These are phyloP conservation scores for Phytopythium kandeliae DNA, from an alignment of 352 stramenopile genomes.

Conservation along the genomic window DNA sequence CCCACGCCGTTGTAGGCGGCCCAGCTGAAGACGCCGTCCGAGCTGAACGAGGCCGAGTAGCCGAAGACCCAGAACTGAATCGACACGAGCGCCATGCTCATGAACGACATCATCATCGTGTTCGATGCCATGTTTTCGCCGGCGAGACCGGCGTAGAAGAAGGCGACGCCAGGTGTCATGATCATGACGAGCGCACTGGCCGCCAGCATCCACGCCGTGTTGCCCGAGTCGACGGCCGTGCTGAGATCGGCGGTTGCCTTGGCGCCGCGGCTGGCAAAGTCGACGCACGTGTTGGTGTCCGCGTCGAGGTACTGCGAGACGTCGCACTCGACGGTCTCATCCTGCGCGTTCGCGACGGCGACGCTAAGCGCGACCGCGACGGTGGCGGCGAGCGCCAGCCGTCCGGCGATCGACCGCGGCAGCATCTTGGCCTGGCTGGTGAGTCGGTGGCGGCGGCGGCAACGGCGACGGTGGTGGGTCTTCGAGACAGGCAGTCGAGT, in stretches of 20 bases:
- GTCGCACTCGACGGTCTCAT: constrained; percentile 1
- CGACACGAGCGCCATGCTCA: constrained; percentile 25
- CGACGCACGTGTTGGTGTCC: constrained; percentile 8
- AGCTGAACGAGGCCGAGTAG: constrained; percentile 23
- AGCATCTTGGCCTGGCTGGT: not conserved
- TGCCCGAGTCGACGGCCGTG: constrained; percentile 15
- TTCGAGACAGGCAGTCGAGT: not conserved
- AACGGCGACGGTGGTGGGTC: not conserved
- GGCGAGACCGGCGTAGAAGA: constrained; percentile 34
- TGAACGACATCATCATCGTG: constrained; percentile 25
- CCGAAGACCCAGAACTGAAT: constrained; percentile 26
- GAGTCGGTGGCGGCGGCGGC: too few relatives aligned
- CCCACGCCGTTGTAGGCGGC: constrained; percentile 12
- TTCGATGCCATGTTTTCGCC: constrained; percentile 23
- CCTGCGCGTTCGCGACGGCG: constrained; percentile 4
- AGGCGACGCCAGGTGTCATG: constrained; percentile 28
- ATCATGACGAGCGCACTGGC: constrained; percentile 23
- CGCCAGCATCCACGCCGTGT: constrained; percentile 34
- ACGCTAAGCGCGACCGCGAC: constrained; percentile 4
- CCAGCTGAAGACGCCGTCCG: constrained; percentile 13
- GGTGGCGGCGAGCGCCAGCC: not conserved
- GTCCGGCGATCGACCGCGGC: not conserved
- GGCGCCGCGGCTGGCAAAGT: constrained; percentile 9
- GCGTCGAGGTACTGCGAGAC: constrained; percentile 12
- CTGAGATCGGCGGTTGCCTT: constrained; percentile 8